These are phyloP conservation scores for Dovyalis caffra DNA, from an alignment of 345 rosid genomes.

Conservation along the genomic window DNA sequence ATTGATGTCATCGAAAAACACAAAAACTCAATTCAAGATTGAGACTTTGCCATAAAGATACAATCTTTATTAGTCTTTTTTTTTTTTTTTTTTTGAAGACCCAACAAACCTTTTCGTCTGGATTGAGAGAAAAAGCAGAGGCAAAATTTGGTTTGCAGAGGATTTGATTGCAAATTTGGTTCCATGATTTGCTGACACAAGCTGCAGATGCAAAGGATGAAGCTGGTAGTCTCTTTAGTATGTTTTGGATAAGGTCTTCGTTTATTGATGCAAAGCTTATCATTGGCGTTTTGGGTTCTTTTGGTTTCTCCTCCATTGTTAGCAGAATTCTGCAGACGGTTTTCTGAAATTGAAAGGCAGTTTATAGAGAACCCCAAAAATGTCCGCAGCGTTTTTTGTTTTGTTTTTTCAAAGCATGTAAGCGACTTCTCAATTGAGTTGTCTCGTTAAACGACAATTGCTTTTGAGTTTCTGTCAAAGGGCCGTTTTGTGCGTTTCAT, in stretches of 20 bases:
- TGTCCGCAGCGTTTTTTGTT: neutral
- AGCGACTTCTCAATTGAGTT: neutral
- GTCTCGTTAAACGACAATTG: neutral
- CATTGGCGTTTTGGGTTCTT: neutral
- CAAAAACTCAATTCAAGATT: neutral
- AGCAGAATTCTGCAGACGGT: neutral
- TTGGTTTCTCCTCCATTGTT: neutral
- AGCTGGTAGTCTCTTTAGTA: neutral
- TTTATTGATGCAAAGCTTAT: neutral
- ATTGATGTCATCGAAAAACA: neutral
- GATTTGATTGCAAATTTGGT: slow-evolving; percentile 30
- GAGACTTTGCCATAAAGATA: neutral
- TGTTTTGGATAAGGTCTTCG: neutral
- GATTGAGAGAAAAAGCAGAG: slow-evolving; percentile 45
- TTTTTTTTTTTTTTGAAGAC: neutral
- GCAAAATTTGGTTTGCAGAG: slow-evolving; percentile 52
- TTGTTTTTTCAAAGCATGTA: neutral
- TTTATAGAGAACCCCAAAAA: no score
- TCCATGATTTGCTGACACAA: slow-evolving; percentile 50
- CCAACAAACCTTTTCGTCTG: slow-evolving; percentile 22
- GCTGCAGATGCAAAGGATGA: slow-evolving; percentile 26
- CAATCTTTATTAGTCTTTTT: neutral
- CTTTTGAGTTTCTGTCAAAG: neutral
- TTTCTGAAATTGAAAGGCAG: neutral
- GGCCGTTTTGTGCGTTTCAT: neutral